Base-by-base conservation (phyloP, 768 basidiomycete genomes). In the Tulasnella sp. region DNA sequence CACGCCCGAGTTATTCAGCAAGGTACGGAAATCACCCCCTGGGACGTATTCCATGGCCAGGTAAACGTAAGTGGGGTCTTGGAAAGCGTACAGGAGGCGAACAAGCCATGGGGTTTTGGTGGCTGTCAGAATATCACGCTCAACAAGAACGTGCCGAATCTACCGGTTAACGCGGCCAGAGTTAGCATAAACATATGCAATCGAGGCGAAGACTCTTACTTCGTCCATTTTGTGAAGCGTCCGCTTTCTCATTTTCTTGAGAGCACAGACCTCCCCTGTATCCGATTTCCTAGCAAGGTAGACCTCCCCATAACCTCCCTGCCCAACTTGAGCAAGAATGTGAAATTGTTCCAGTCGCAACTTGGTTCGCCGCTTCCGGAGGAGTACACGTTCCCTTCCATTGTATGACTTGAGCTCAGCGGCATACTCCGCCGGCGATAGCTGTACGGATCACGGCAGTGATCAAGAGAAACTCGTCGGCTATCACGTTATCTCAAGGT, bases 31-130 rank as follows among this genome's bases (percentile, higher is more conserved):
- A 83, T 99, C 98, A 72, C 98, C 98, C 29, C 98, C 98, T 0
- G 96, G 96, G 23, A 99, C 96, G 83, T 98, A 99, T 87, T 99
- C 96, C 97, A 99, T 99, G 1, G 97, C 97, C 70, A 99, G 92
- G 83, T 96, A 99, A 23, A 99, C 95, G 81, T 93, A 88, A 77
- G 92, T 88, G 0, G 90, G 86, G 82, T 99, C 97, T 84, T 99
- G 98, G 85, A 99, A 99, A 2, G 98, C 98, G 83, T 99, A 99
- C 5, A 99, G 86, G 10, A 99, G 87, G 35, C 92, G 88, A 70
- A 99, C 98, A 78, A 99, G 88, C 98, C 98, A 99, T 1, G 97
- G 95, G 0, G 96, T 97, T 84, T 97, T 96, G 37, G 97, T 98
- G 1, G 96, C 94, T 0, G 96, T 98, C 80, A 99, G 86, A 82